Percentiles rank a stretch among this genome's conserved stretches.
Conservation (phyloP, 202 grass and related monocot genomes). For the Schoenoplectus triqueter region DNA sequence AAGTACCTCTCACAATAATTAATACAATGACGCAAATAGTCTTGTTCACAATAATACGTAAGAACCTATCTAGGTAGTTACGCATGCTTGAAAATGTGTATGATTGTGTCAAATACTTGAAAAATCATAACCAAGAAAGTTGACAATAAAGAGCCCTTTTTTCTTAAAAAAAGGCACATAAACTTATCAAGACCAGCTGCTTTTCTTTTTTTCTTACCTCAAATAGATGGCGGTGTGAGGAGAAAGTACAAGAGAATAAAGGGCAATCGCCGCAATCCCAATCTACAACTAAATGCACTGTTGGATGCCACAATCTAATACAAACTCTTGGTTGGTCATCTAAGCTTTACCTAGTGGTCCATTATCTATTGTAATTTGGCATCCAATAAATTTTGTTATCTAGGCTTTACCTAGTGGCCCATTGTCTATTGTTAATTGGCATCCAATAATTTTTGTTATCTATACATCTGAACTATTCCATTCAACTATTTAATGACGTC, state of each 20-base stretch:
- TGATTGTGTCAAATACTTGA: conserved; percentile 1
- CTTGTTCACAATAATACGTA: not conserved
- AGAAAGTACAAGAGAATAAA: conserved; percentile 18
- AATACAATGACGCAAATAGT: not conserved
- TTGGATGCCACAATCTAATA: conserved; percentile 34
- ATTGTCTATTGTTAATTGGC: too few species aligned
- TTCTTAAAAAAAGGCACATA: not conserved
- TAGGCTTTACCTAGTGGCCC: not conserved
- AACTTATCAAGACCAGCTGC: not conserved
- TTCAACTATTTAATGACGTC: too few species aligned
- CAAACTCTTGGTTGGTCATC: not conserved
- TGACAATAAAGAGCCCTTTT: not conserved
- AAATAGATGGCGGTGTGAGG: conserved; percentile 30
- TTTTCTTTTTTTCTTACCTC: not conserved
- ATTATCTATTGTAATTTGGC: not conserved
- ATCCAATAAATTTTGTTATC: not conserved
- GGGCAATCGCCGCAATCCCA: not conserved
- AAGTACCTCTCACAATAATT: conserved; percentile 1
- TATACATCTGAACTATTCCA: too few species aligned
- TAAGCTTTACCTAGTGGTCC: not conserved
- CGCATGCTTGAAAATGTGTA: conserved; percentile 14
- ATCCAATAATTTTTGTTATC: too few species aligned
- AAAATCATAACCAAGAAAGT: conserved; percentile 7
- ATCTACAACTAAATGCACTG: conserved; percentile 7
- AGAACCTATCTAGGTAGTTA: not conserved